Evolutionary conservation across 2,329 filamentous ascomycete species (phyloP), one percentile per base, ranked within the genome.

Genomic region (Xylariaceae sp.): DNA sequence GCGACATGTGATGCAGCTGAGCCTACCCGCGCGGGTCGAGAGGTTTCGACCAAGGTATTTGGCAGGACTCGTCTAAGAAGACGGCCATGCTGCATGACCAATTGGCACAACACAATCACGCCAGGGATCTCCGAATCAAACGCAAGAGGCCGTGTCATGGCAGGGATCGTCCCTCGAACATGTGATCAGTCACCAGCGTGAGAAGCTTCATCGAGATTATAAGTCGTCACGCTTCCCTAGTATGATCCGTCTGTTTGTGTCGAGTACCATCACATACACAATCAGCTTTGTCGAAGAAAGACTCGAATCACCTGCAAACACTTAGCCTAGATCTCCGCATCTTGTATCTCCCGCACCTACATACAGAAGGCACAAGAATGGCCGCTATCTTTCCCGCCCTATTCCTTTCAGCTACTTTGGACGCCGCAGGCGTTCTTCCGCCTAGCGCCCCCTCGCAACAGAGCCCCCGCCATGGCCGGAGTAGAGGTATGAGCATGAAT

Each of bases 401-500:
- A 70, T 72, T 51, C 72, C 72, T 57, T 62, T 74, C 50, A 71
- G 68, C 56, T 60, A 70, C 61, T 74, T 74, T 69, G 68, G 67
- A 71, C 64, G 71, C 72, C 61, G 71, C 71, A 57, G 73, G 72
- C 9, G 71, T 74, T 37, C 69, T 75, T 4, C 72, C 73, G 4
- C 72, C 73, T 17, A 74, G 72, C 53, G 72, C 72, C 42, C 58
- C 74, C 45, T 66, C 66, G 13, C 72, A 74, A 58, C 68, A 74
- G 59, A 66, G 60, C 8, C 72, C 73, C 9, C 73, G 73, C 60
- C 72, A 74, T 68, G 73, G 73, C 59, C 72, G 73, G 62, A 77
- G 75, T 69, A 62, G 73, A 51, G 72, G 72, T 62, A 65, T 75
- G 73, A 70, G 73, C 67, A 57, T 77, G 66, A 70, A 74, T 35